phyloP scores from a whole-genome alignment of 371 early-diverging fungal species.

The Nematocida minor region DNA sequence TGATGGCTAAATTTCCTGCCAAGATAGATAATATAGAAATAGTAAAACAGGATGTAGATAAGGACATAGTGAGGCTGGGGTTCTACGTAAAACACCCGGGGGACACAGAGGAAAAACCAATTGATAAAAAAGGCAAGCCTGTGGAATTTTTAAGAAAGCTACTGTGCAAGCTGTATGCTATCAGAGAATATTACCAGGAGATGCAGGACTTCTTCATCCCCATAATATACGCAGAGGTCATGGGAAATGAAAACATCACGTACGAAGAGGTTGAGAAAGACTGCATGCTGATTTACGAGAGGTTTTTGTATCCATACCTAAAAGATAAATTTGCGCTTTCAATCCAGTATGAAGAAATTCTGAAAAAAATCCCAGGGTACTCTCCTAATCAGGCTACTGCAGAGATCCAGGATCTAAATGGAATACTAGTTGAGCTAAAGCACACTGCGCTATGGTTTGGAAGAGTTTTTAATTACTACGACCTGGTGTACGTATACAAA shows the following conservation, averaged over 20 bases:
- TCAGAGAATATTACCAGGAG: slow-evolving; percentile 27
- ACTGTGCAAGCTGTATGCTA: not conserved
- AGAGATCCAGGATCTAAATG: not conserved
- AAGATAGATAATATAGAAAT: not conserved
- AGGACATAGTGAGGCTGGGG: not conserved
- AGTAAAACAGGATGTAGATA: not conserved
- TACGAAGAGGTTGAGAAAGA: not conserved
- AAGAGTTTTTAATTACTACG: slow-evolving; percentile 3
- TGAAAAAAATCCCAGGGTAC: not conserved
- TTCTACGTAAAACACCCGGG: not conserved
- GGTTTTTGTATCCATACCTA: not conserved
- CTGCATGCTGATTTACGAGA: slow-evolving; percentile 2
- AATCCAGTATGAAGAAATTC: not conserved
- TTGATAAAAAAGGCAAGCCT: not conserved
- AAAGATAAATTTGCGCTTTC: not conserved
- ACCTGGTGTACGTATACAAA: not conserved
- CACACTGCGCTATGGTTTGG: slow-evolving; percentile 27
- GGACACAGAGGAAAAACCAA: not conserved
- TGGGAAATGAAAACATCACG: not conserved
- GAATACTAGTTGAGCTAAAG: not conserved
- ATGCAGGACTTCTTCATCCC: slow-evolving; percentile 8
- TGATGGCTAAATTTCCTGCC: not conserved
- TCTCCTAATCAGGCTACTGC: not conserved
- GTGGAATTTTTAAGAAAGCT: not conserved
- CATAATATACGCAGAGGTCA: slow-evolving; percentile 19